A percentile compares a stretch with the other conserved stretches of the same genome.
phyloP scores from a whole-genome alignment of 768 basidiomycete species.

The Lentinula raphanica region DNA sequence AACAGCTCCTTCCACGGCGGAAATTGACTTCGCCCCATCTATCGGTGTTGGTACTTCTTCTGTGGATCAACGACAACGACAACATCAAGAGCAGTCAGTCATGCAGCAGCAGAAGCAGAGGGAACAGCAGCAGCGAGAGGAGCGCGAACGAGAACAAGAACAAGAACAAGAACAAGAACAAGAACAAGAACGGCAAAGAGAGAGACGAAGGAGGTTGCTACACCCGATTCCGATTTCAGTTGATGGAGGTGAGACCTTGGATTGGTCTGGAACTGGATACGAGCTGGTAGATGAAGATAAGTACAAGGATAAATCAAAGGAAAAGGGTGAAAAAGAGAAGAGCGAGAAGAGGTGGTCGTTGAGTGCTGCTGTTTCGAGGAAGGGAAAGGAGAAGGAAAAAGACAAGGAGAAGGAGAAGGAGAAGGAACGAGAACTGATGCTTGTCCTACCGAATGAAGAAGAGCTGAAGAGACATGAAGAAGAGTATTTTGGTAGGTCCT shows the following conservation, averaged over 20 bases:
- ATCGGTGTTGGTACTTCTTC: slow-evolving; percentile 31
- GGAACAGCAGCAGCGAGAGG: too few species aligned
- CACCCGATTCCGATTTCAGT: slow-evolving; percentile 67
- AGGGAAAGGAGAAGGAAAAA: background rate
- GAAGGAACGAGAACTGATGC: slow-evolving; percentile 55
- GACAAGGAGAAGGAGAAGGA: slow-evolving; percentile 21
- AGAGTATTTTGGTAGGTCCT: slow-evolving; percentile 45
- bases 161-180: too few species aligned
- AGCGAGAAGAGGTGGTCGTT: background rate
- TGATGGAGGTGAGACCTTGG: slow-evolving; percentile 65
- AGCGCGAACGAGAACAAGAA: too few species aligned
- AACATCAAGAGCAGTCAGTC: too few species aligned
- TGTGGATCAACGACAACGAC: too few species aligned
- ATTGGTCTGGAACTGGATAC: slow-evolving; percentile 51
- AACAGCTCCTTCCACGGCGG: slow-evolving; percentile 23
- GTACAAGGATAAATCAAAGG: too few species aligned
- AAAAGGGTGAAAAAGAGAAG: background rate
- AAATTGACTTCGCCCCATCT: slow-evolving; percentile 70
- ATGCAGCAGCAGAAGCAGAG: too few species aligned
- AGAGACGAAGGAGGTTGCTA: background rate
- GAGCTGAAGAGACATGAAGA: slow-evolving; percentile 57
- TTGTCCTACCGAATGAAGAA: slow-evolving; percentile 35
- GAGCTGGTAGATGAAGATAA: slow-evolving; percentile 44
- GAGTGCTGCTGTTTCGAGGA: background rate
- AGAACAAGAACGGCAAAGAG: too few species aligned